These are phyloP conservation scores for Cynara cardunculus DNA, from an alignment of 129 eudicot genomes.

Conservation along the genomic window DNA sequence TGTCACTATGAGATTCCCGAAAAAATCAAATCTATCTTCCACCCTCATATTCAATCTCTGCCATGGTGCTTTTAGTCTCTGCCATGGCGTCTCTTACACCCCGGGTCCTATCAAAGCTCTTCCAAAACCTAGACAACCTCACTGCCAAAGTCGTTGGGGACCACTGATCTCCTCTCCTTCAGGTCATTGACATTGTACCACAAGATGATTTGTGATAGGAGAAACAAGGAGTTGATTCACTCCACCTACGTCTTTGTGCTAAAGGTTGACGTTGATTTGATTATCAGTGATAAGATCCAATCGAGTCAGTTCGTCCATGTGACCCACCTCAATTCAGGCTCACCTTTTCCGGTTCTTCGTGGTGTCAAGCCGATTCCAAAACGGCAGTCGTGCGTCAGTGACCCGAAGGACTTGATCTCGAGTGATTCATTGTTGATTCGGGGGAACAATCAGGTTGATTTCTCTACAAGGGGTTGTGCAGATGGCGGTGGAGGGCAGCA, in stretches of 20 bases:
- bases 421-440: constrained; percentile 50
- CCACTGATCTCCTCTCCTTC: constrained; percentile 80
- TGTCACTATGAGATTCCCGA: constrained; percentile 42
- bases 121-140: constrained; percentile 52
- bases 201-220: constrained; percentile 34
- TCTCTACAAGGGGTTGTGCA: too few species aligned
- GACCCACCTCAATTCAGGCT: constrained; percentile 52
- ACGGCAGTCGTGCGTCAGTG: constrained; percentile 65
- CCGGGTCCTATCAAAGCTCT: constrained; percentile 54
- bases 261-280: constrained; percentile 49
- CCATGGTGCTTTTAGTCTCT: constrained; percentile 20
- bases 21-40: constrained; percentile 12
- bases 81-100: constrained; percentile 78
- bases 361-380: constrained; percentile 64
- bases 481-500: too few species aligned
- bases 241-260: constrained; percentile 72
- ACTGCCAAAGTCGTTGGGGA: constrained; percentile 55
- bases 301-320: constrained; percentile 74
- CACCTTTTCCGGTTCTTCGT: constrained; percentile 66
- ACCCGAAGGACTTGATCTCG: constrained; percentile 77
- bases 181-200: constrained; percentile 70
- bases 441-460: constrained; percentile 8
- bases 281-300: constrained; percentile 66
- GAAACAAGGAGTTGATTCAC: constrained; percentile 62
- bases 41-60: too few species aligned